A percentile compares a stretch with the other conserved stretches of the same genome.
Evolutionary conservation across 2,329 filamentous ascomycete genomes (phyloP).

Genomic region (Penicillium sp.): DNA sequence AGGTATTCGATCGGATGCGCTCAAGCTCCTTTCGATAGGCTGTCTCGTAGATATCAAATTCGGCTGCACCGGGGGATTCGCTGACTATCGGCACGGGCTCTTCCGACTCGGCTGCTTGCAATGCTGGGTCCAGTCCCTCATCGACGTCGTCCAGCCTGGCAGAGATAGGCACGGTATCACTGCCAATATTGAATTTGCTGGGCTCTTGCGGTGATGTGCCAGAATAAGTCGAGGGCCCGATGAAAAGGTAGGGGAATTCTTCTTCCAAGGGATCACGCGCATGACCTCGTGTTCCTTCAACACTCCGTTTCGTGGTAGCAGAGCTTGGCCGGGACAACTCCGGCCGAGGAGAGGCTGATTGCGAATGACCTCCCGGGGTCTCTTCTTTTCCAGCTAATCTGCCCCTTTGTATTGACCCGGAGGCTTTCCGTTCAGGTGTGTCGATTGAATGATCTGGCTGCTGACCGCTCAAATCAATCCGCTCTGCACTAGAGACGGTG

Average conservation of each 20-base stretch:
- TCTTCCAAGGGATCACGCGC: constrained; percentile 60
- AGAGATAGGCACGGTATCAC: constrained; percentile 13
- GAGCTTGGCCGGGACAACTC: constrained; percentile 26
- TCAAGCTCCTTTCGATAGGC: constrained; percentile 80
- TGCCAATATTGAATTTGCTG: constrained; percentile 7
- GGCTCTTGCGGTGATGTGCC: constrained; percentile 21
- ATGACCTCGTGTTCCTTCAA: constrained; percentile 51
- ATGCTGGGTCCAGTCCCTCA: constrained; percentile 30
- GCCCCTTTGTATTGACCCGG: constrained; percentile 21
- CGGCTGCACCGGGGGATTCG: constrained; percentile 77
- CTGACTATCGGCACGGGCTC: constrained; percentile 52
- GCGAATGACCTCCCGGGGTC: constrained; percentile 16
- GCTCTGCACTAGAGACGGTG: constrained; percentile 10
- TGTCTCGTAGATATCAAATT: constrained; percentile 81
- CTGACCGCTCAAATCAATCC: constrained; percentile 12
- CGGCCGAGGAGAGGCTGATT: constrained; percentile 25
- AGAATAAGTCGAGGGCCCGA: constrained; percentile 55
- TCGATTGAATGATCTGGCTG: constrained; percentile 14
- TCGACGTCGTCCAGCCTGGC: constrained; percentile 29
- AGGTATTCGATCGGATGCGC: constrained; percentile 51
- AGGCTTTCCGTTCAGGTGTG: constrained; percentile 20
- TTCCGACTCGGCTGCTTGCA: constrained; percentile 10
- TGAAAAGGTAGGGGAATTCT: constrained; percentile 65
- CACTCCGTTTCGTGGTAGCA: constrained; percentile 32
- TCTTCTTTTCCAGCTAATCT: constrained; percentile 16